Conservation (phyloP, 2,329 filamentous ascomycete genomes). For the Arthrobotrys entomopaga region DNA sequence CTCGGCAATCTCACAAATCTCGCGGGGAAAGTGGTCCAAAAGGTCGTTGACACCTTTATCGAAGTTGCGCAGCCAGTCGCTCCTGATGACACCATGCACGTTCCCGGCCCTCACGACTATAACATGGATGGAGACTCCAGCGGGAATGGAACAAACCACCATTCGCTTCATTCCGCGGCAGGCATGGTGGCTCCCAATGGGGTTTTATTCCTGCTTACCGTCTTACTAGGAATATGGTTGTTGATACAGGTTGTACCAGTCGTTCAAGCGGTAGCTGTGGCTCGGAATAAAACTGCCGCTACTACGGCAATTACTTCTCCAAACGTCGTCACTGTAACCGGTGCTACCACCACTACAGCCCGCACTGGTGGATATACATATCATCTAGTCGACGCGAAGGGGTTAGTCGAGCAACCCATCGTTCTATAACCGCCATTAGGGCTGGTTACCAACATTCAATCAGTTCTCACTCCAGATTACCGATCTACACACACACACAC, state of each 20-base stretch:
- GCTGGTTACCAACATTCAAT: neutral
- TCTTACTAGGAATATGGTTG: constrained; percentile 10
- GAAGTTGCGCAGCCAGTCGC: neutral
- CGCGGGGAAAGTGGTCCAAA: constrained; percentile 9
- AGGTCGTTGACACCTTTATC: neutral
- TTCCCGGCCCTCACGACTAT: constrained; percentile 28
- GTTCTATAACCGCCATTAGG: neutral
- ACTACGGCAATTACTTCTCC: no score
- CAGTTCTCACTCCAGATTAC: constrained; percentile 5
- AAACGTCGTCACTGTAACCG: no score
- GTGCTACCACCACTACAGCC: no score
- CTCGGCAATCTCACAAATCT: constrained; percentile 7
- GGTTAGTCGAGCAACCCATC: constrained; percentile 5
- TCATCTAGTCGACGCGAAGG: constrained; percentile 29
- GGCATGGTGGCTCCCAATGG: constrained; percentile 3
- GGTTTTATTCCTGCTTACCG: constrained; percentile 11
- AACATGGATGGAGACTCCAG: constrained; percentile 1
- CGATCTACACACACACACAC: constrained; percentile 9
- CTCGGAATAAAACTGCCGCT: no score
- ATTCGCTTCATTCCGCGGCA: constrained; percentile 5
- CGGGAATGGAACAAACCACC: constrained; percentile 25
- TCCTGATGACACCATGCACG: constrained; percentile 21
- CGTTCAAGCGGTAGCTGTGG: constrained; percentile 1
- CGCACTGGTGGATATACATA: constrained; percentile 13
- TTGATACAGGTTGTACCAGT: constrained; percentile 20